Conservation (phyloP, 169 alveolate species). For the Eimeria sp. region DNA sequence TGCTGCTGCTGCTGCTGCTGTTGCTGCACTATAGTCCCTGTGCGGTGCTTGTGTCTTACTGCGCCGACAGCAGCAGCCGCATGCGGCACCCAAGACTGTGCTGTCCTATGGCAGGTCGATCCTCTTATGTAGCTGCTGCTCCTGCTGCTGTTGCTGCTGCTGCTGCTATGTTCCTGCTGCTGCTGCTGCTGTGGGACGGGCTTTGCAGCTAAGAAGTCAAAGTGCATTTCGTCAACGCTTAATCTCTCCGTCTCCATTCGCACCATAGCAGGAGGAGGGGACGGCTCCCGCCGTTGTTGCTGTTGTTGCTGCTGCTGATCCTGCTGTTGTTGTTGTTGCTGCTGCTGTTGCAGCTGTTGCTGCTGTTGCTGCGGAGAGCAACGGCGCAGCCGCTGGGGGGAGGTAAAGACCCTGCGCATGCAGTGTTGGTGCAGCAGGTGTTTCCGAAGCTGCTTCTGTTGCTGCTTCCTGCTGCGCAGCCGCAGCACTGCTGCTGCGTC, state of each 20-base stretch:
- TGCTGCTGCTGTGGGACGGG: conserved; percentile 50
- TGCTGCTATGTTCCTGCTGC: conserved; percentile 60
- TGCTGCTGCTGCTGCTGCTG: conserved; percentile 52
- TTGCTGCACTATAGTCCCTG: not conserved
- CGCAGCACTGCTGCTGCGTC: not conserved
- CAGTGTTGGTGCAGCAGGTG: conserved; percentile 38
- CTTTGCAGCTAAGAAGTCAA: not conserved
- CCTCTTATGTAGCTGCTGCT: conserved; percentile 23
- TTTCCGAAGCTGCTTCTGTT: conserved; percentile 10
- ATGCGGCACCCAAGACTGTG: conserved; percentile 54
- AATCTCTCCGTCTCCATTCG: not conserved
- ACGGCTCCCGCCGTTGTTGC: conserved; percentile 2
- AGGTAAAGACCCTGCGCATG: not conserved
- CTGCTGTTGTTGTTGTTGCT: conserved; percentile 37
- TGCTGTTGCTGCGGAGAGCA: not conserved
- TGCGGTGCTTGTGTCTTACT: conserved; percentile 5
- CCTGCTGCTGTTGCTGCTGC: conserved; percentile 57
- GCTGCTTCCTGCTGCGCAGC: conserved; percentile 28
- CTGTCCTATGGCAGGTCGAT: not conserved
- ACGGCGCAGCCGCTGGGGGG: not conserved
- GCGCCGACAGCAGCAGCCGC: conserved; percentile 64
- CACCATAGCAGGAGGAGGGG: conserved; percentile 40
- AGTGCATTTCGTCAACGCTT: not conserved
- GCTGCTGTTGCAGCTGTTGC: not conserved
- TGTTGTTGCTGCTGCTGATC: conserved; percentile 42